Evolutionary conservation across 73 alveolate genomes (phyloP), one percentile per base, ranked within the genome.

Genomic region (Paramecium biaurelia): DNA sequence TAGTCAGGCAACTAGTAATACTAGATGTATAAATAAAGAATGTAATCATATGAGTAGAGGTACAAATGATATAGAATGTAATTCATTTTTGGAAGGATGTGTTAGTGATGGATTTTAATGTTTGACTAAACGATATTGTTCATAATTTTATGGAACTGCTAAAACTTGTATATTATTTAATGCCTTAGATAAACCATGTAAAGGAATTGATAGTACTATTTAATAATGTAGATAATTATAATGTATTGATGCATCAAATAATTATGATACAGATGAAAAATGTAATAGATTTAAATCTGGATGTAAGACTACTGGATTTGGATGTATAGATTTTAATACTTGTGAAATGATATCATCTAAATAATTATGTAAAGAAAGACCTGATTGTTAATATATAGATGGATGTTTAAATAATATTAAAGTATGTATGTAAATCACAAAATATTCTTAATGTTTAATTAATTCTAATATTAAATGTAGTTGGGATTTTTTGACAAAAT

Each of bases 231-330:
- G 35, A 43, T 12, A 42, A 23, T 43, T 30, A 9, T 10, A 10
- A 30, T 79, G 90, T 45, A 11, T n/a, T 12, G 90, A 79, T 41
- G 90, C 90, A n/a, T 76, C 90, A 4, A 79, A 47, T 47, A 79
- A 38, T 41, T 79, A 43, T 47, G 10, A 79, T 12, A 79, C 90
- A 23, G 74, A 79, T 79, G 53, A 42, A 1, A 38, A 79, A 24
- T 79, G 90, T 24, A 23, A 79, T 43, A 5, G 20, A 42, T 79
- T 41, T 23, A 79, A 43, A 41, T 4, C 70, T 21, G 90, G 76
- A 10, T 79, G 90, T 45, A 26, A 30, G 6, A 79, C 90, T 11
- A 79, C 70, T 5, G 90, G 90, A 23, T 79, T 6, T 43, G 90
- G 90, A 41, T 79, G 90, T 24, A 79, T 41, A 3, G 74, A 79